These are phyloP conservation scores for Solanum ossicruentum DNA, from an alignment of 257 asterid genomes.

Conservation along the genomic window DNA sequence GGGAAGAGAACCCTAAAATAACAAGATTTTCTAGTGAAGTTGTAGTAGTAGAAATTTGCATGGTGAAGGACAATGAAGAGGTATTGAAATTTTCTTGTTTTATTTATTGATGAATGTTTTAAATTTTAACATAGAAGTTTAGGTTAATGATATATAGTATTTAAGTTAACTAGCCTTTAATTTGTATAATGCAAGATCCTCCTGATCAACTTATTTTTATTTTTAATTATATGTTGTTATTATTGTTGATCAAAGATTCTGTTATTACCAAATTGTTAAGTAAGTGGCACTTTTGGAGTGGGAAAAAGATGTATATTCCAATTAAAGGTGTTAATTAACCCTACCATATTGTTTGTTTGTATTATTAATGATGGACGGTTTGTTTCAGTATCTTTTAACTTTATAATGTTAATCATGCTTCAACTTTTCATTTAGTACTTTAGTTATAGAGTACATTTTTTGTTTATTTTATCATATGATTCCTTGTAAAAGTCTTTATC, in stretches of 20 bases:
- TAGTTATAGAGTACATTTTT: neutral
- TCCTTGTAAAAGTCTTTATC: slow-evolving; percentile 2
- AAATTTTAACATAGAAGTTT: neutral
- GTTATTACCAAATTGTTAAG: slow-evolving; percentile 14
- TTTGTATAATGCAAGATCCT: neutral
- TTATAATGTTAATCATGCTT: slow-evolving; percentile 27
- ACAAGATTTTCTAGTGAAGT: neutral
- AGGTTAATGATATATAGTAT: neutral
- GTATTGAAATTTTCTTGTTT: neutral
- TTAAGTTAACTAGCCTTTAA: neutral
- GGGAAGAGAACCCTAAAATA: slow-evolving; percentile 40
- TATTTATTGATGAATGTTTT: neutral
- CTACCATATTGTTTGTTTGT: slow-evolving; percentile 35
- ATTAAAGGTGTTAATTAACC: slow-evolving; percentile 10
- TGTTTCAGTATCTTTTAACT: slow-evolving; percentile 11
- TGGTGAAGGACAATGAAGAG: neutral
- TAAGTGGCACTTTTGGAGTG: slow-evolving; percentile 19
- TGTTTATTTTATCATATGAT: neutral
- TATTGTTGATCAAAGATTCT: slow-evolving; percentile 34
- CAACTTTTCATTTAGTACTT: slow-evolving; percentile 14
- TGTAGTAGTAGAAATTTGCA: neutral
- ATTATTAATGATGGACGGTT: slow-evolving; percentile 27
- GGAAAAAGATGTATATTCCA: slow-evolving; percentile 1
- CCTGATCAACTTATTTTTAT: neutral
- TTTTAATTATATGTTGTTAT: neutral